These are phyloP conservation scores for Macroventuria anomochaeta DNA, from an alignment of 2,329 filamentous ascomycete species.

Conservation along the genomic window DNA sequence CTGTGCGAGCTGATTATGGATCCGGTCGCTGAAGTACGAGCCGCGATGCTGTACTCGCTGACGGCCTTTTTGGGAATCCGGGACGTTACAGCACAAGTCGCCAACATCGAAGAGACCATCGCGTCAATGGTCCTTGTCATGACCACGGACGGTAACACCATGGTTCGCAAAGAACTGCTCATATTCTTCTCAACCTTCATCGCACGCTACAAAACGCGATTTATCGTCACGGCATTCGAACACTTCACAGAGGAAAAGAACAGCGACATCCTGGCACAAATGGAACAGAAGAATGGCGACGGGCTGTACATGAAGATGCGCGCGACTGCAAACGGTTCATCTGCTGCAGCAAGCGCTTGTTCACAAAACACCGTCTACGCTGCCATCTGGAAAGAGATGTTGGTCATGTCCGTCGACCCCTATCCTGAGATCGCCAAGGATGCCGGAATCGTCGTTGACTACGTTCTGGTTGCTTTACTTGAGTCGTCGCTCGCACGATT, in stretches of 20 bases:
- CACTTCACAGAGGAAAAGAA: slow-evolving; percentile 80
- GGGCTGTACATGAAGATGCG: slow-evolving; percentile 41
- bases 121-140: slow-evolving; percentile 89
- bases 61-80: slow-evolving; percentile 94
- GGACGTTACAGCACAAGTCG: slow-evolving; percentile 88
- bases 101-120: slow-evolving; percentile 87
- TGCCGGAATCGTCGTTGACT: slow-evolving; percentile 84
- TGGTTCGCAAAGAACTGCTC: slow-evolving; percentile 91
- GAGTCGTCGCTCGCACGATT: slow-evolving; percentile 76
- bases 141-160: slow-evolving; percentile 90
- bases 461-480: slow-evolving; percentile 77
- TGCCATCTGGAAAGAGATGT: slow-evolving; percentile 90
- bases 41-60: slow-evolving; percentile 90
- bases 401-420: slow-evolving; percentile 91
- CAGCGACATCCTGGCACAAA: slow-evolving; percentile 18
- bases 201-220: slow-evolving; percentile 87
- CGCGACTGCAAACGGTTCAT: slow-evolving; percentile 17
- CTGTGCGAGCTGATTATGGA: slow-evolving; percentile 83
- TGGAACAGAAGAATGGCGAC: slow-evolving; percentile 37
- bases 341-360: slow-evolving; percentile 29
- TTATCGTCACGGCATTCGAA: slow-evolving; percentile 89
- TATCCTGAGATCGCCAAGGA: slow-evolving; percentile 91
- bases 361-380: slow-evolving; percentile 91
- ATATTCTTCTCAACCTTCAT: slow-evolving; percentile 95
- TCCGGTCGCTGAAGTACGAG: slow-evolving; percentile 87